phyloP scores from a whole-genome alignment of 2,329 filamentous ascomycete genomes.

The Phialemonium atrogriseum region DNA sequence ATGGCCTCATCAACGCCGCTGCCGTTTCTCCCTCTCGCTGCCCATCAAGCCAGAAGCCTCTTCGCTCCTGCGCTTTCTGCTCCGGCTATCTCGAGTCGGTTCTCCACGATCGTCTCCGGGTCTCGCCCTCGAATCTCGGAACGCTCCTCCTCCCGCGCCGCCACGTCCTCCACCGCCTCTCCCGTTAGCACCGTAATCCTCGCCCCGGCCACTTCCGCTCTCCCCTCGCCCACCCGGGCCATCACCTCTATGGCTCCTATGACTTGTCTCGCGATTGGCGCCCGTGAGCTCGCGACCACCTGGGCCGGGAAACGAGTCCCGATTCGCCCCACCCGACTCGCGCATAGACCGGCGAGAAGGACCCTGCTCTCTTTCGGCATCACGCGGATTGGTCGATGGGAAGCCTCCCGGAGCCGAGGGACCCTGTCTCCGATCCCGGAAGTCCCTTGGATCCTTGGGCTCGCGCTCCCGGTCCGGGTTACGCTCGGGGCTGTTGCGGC shows the following conservation, averaged over 20 bases:
- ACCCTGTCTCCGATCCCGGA: conserved; percentile 33
- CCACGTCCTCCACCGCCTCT: conserved; percentile 24
- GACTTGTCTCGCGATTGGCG: conserved; percentile 18
- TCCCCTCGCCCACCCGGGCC: conserved; percentile 17
- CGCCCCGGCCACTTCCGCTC: conserved; percentile 21
- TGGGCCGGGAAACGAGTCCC: conserved; percentile 13
- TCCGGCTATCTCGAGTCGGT: conserved; percentile 24
- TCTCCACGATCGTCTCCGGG: conserved; percentile 21
- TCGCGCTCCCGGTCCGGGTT: conserved; percentile 36
- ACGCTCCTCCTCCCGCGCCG: conserved; percentile 13
- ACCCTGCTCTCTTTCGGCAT: conserved; percentile 14
- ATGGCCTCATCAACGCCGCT: conserved; percentile 33
- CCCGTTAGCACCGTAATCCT: conserved; percentile 25
- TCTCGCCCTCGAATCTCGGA: conserved; percentile 14
- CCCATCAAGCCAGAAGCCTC: conserved; percentile 39
- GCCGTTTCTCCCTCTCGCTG: conserved; percentile 46
- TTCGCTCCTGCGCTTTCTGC: conserved; percentile 39
- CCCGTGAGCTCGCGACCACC: conserved; percentile 16
- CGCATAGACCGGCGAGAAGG: conserved; percentile 16
- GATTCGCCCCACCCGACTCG: conserved; percentile 13
- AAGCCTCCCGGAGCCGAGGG: conserved; percentile 13
- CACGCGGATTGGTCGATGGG: conserved; percentile 9
- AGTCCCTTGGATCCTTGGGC: conserved; percentile 33
- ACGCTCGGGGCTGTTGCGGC: conserved; percentile 42
- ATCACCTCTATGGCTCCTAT: conserved; percentile 21